Evolutionary conservation across 768 basidiomycete species (phyloP), one percentile per base, ranked within the genome.

Genomic region (Tricholoma flavovirens): DNA sequence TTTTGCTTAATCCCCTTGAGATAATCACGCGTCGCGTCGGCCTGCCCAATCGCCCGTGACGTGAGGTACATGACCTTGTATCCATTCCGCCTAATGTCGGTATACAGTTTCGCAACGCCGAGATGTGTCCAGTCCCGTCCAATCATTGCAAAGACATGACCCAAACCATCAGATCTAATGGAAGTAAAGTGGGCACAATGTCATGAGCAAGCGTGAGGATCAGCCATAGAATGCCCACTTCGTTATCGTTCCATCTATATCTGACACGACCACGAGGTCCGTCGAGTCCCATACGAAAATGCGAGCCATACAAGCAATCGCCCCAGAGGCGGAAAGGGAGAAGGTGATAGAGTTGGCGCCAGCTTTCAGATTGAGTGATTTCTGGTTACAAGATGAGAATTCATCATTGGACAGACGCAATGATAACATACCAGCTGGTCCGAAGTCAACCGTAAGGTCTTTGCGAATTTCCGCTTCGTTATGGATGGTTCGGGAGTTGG

Each of bases 61-160:
- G 96, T 98, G 12, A 98, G 83, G 69, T 98, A 98, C 84, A 98
- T 87, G 66, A 98, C 88, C 75, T 92, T 95, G 79, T 98, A 98
- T 35, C 96, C 97, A 67, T 99, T 98, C 53, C 90, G 84, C 46
- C 80, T 79, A 60, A 99, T 97, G 66, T 98, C 96, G 1, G 92
- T 96, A 72, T 98, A 98, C 15, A 98, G 77, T 71, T 98, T 98
- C 12, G 95, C 96, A 30, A 98, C 95, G 5, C 97, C 96, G 4
- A 90, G 76, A 69, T 98, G 96, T 2, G 96, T 98, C 97, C 96
- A 98, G 69, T 98, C 96, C 8, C 95, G 85, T 7, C 96, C 97
- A 60, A 98, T 94, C 82, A 97, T 93, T 2, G 94, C 95, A 65
- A 97, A 94, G 50, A 99, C 87, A 67, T 98, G 96, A 0, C 96